Evolutionary conservation across 345 rosid genomes (phyloP), one percentile per base, ranked within the genome.

Genomic region (Lepidium didymum): DNA sequence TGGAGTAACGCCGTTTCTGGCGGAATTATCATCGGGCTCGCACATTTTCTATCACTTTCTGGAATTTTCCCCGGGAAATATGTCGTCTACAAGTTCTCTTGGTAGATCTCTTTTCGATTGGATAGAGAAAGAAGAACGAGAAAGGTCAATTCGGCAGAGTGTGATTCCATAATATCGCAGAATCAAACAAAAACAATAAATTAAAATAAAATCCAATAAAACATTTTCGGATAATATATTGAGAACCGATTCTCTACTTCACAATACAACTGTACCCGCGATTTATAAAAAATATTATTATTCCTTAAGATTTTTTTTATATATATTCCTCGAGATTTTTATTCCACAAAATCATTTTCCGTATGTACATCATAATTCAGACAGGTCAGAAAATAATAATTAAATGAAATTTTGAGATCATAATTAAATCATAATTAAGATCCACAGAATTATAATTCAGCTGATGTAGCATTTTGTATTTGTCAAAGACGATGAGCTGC

Each of bases 21-120:
- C 25, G 41, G 62, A 49, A 14, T 75, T 82, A 7, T 79, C 79
- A 9, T 83, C 94, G 19, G 72, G 79, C 55, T 81, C 87, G 56
- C 85, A 70, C 91, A 87, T 87, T 73, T 82, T 54, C 19, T 58
- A 10, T 65, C 37, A 31, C 3, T 27, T 49, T 73, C 64, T 59
- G 63, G 71, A 74, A 67, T 25, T 60, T 74, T 61, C 53, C 53
- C 62, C 44, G 78, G 63, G 45, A 67, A 74, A 61, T 63, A 36
- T 52, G 3, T 36, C 69, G 73, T 60, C 58, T 74, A 57, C 44
- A 11, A 67, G 23, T 46, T 67, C 8, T 36, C 57, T 43, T 34
- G 19, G 54, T 52, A 18, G 57, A 45, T 70, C 75, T 52, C 18
- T 54, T 63, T 71, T 16, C 12, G 69, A 29, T 61, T 67, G 33